Evolutionary conservation across 805 yeast species (phyloP).

Genomic region (Priceomyces haplophilus): DNA sequence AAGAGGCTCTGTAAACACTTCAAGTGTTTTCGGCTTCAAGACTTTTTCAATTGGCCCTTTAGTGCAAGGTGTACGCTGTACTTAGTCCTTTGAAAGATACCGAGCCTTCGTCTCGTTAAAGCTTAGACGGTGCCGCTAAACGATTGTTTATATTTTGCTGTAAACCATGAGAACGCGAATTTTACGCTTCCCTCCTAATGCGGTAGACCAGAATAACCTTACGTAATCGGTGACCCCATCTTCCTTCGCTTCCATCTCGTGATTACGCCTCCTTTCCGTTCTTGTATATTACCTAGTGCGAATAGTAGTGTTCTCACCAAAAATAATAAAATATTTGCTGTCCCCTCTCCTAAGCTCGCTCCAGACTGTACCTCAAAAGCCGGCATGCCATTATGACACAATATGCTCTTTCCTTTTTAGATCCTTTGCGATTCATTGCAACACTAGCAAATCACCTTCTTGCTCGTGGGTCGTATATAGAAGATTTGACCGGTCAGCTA

Average conservation of each 20-base stretch:
- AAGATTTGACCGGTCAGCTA: no score
- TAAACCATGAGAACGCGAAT: conserved; percentile 3
- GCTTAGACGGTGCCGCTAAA: conserved; percentile 1
- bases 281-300: no score
- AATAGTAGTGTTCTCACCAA: no score
- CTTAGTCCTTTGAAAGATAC: not conserved
- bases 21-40: not conserved
- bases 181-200: not conserved
- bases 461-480: no score
- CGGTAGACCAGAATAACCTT: not conserved
- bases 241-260: not conserved
- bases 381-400: no score
- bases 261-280: no score
- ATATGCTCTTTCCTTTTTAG: no score
- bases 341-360: no score
- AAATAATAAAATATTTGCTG: no score
- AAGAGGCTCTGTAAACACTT: not conserved
- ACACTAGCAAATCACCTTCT: no score
- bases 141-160: conserved; percentile 3
- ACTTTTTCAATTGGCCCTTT: not conserved
- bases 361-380: no score
- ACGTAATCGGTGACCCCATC: not conserved
- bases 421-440: no score
- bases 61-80: not conserved
- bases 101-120: conserved; percentile 2